Percentiles rank a stretch among this genome's conserved stretches.
Evolutionary conservation across 768 basidiomycete genomes (phyloP).

Genomic region (Leucosporidium creatinivorum): DNA sequence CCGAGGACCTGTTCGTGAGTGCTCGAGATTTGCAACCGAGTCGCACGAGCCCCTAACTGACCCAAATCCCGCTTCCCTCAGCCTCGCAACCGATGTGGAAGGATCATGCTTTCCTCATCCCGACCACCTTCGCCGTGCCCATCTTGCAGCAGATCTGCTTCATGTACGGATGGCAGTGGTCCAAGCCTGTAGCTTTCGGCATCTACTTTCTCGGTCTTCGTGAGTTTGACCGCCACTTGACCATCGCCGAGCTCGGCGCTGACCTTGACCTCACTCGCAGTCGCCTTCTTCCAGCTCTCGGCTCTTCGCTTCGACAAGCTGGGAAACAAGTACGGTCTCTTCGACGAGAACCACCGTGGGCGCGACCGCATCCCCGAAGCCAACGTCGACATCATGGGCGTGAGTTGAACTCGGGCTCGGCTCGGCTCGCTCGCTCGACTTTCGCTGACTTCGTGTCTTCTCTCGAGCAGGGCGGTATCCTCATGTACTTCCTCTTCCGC

Average conservation of each 20-base stretch:
- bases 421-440: no score
- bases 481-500: background rate
- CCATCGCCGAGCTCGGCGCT: background rate
- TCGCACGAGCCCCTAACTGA: background rate
- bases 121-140: background rate
- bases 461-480: background rate
- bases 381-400: slow-evolving; percentile 2
- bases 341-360: background rate
- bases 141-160: background rate
- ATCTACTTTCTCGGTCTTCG: background rate
- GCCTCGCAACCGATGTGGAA: background rate
- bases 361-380: slow-evolving; percentile 4
- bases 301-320: background rate
- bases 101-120: background rate
- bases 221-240: background rate
- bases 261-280: background rate
- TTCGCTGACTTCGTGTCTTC: background rate
- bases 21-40: background rate
- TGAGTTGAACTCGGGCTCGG: no score
- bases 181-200: background rate
- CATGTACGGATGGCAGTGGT: background rate
- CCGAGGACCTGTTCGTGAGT: slow-evolving; percentile 1
- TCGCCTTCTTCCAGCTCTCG: background rate
- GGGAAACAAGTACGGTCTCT: slow-evolving; percentile 2
- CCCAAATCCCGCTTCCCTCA: background rate